Percentiles rank a stretch among this genome's conserved stretches.
phyloP scores from a whole-genome alignment of 306 rosid genomes.

The Mimosa pudica region DNA sequence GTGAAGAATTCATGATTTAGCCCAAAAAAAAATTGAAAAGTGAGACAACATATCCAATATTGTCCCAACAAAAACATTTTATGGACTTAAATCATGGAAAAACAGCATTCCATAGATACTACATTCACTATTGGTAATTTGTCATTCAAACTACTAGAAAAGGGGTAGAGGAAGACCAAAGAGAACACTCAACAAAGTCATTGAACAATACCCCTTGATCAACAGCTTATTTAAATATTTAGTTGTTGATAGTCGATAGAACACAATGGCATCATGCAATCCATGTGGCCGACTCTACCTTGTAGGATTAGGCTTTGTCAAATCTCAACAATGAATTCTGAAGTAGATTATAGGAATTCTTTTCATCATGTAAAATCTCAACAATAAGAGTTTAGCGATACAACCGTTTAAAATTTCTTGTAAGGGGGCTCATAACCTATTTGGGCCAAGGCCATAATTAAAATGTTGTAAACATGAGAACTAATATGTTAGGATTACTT shows the following conservation, averaged over 20 bases:
- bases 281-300: no score
- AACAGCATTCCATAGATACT: slow-evolving; percentile 3
- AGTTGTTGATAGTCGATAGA: no score
- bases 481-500: not conserved
- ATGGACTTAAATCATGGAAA: slow-evolving; percentile 18
- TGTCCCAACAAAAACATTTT: slow-evolving; percentile 8
- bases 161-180: no score
- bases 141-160: no score
- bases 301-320: no score
- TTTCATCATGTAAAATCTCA: slow-evolving; percentile 1
- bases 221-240: no score
- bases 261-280: no score
- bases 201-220: no score
- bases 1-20: slow-evolving; percentile 12
- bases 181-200: no score
- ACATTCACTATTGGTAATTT: slow-evolving; percentile 11
- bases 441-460: not conserved
- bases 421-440: not conserved
- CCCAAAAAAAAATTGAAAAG: slow-evolving; percentile 13
- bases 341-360: slow-evolving; percentile 7
- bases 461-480: not conserved
- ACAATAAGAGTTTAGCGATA: not conserved
- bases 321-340: slow-evolving; percentile 14
- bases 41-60: slow-evolving; percentile 8
- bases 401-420: not conserved